Evolutionary conservation across 2,329 filamentous ascomycete genomes (phyloP).

Genomic region (Fusarium aywerte): DNA sequence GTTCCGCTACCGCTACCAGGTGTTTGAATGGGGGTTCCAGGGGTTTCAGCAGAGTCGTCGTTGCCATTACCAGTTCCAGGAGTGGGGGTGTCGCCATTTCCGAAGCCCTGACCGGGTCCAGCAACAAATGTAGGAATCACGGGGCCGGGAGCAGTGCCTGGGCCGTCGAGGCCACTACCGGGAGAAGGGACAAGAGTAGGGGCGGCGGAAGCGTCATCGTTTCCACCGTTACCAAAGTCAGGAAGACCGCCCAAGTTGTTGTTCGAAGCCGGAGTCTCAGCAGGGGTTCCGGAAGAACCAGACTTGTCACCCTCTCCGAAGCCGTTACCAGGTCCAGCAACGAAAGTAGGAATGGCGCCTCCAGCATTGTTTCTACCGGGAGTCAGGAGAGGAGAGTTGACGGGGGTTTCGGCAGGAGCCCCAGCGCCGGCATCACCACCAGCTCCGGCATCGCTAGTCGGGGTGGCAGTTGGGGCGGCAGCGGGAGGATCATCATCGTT

Average conservation of each 20-base stretch:
- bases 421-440: not conserved
- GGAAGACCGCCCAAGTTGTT: not conserved
- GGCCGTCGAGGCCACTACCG: conserved; percentile 21
- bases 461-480: conserved; percentile 9
- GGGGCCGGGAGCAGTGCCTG: conserved; percentile 15
- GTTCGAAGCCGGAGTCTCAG: not conserved
- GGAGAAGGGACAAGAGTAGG: conserved; percentile 27
- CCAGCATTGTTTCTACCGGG: conserved; percentile 11
- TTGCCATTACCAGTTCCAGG: conserved; percentile 8
- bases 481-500: not conserved
- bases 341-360: conserved; percentile 13
- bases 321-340: conserved; percentile 20
- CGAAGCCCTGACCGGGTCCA: conserved; percentile 22
- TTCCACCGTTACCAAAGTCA: conserved; percentile 15
- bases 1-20: conserved; percentile 8
- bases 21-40: conserved; percentile 12
- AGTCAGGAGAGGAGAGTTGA: conserved; percentile 3
- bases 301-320: conserved; percentile 10
- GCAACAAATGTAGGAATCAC: conserved; percentile 25
- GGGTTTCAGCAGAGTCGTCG: not conserved
- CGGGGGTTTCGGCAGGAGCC: conserved; percentile 7
- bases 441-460: too few relatives aligned
- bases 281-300: not conserved
- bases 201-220: conserved; percentile 3
- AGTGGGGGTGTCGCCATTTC: not conserved